Evolutionary conservation across 2,329 filamentous ascomycete species (phyloP).

Genomic region (Boeremia lycopersici): DNA sequence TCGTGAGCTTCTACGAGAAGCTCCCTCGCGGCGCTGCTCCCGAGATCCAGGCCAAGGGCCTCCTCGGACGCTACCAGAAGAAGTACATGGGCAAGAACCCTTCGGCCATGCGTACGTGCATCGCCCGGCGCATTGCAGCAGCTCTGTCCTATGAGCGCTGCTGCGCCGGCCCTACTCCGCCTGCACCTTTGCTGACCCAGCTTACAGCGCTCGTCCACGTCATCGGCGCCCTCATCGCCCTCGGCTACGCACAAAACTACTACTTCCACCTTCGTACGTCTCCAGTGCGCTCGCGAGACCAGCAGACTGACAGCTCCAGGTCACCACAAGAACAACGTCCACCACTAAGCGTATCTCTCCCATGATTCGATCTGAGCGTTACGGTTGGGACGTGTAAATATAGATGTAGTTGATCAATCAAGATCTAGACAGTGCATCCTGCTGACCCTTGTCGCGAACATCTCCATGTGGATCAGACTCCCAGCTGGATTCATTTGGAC

Average conservation of each 20-base stretch:
- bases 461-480: background rate
- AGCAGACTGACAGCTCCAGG: constrained; percentile 60
- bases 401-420: constrained; percentile 48
- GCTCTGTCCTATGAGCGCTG: background rate
- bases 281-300: background rate
- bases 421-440: constrained; percentile 30
- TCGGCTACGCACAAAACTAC: constrained; percentile 98
- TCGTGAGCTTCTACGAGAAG: constrained; percentile 98
- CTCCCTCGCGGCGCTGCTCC: constrained; percentile 92
- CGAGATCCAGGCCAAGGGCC: constrained; percentile 78
- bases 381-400: constrained; percentile 43
- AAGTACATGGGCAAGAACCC: constrained; percentile 94
- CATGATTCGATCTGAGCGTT: constrained; percentile 19
- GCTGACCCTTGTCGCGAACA: background rate
- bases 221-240: constrained; percentile 74
- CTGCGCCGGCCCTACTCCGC: background rate
- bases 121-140: background rate
- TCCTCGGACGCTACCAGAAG: constrained; percentile 84
- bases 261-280: constrained; percentile 98
- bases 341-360: constrained; percentile 71
- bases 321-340: constrained; percentile 99
- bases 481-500: background rate
- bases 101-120: constrained; percentile 80
- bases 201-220: constrained; percentile 82
- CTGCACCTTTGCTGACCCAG: constrained; percentile 22